phyloP scores from a whole-genome alignment of 2,329 filamentous ascomycete species.

The Lomentospora prolificans region DNA sequence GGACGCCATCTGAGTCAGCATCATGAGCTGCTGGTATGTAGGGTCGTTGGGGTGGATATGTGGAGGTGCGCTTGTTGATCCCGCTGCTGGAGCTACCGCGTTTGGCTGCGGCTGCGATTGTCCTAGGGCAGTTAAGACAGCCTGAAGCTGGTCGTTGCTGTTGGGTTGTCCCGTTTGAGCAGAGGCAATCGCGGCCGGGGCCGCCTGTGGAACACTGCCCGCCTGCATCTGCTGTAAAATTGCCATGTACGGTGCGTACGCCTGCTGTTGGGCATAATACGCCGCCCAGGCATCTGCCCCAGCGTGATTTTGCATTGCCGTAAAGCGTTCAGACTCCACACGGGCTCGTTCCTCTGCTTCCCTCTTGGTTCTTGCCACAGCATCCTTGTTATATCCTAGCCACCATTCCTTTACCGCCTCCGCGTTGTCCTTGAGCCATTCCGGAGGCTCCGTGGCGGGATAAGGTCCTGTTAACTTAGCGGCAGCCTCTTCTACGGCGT shows the following conservation, averaged over 20 bases:
- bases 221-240: constrained; percentile 10
- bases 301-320: constrained; percentile 4
- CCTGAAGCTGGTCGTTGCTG: constrained; percentile 30
- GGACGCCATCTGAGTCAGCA: constrained; percentile 27
- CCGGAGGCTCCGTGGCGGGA: constrained; percentile 40
- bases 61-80: constrained; percentile 13
- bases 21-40: constrained; percentile 29
- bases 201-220: not conserved
- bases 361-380: constrained; percentile 26
- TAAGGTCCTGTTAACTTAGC: constrained; percentile 33
- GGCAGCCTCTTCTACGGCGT: constrained; percentile 31
- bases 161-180: constrained; percentile 12
- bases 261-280: constrained; percentile 11
- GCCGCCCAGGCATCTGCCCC: constrained; percentile 9
- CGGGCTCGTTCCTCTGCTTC: constrained; percentile 23
- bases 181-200: constrained; percentile 12
- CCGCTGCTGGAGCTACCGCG: constrained; percentile 12
- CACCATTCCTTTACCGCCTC: constrained; percentile 43
- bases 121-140: constrained; percentile 32
- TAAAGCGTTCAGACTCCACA: constrained; percentile 12
- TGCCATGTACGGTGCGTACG: constrained; percentile 7
- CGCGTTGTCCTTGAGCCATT: constrained; percentile 37
- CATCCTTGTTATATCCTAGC: constrained; percentile 34
- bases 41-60: constrained; percentile 27
- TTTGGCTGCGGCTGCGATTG: constrained; percentile 20